Evolutionary conservation across 148 eudicot species (phyloP), one percentile per base, ranked within the genome.

Genomic region (Linanthus parryae): DNA sequence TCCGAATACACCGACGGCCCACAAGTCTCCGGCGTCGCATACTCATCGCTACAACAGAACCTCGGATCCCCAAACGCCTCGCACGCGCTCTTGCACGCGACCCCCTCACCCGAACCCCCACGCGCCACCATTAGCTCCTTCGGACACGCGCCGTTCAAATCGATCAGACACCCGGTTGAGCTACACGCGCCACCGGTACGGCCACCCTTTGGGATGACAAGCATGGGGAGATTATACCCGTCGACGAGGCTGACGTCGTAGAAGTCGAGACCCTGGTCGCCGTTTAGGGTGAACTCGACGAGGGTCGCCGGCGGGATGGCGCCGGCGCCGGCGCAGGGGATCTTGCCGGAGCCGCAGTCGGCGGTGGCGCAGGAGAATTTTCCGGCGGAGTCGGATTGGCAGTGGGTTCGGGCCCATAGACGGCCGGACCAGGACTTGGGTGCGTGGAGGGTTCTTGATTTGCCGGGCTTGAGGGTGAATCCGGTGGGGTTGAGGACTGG

Each of bases 81-180:
- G 27, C 99, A 92, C 45, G 96, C 99, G 69, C 99, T 92, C 84
- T 72, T 92, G 49, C 99, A 92, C 34, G 99, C 99, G 13, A 92
- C 27, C 41, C 78, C 31, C 44, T 57, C 41, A 21, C 71, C 62
- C 41, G 78, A 67, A 40, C 66, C 68, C 30, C 74, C 85, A 68
- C 72, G 64, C 61, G 46, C 59, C 73, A 87, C 94, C 23, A 54
- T 75, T 21, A 92, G 65, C 41, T 50, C 80, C 31, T 48, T 28
- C 13, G 99, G 99, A 15, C 99, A 92, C 3, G 64, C 88, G 15
- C 69, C 57, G 59, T 92, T 92, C 31, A 92, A 48, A 7, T 88
- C 96, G 3, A 88, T 67, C 28, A 92, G 54, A 43, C 99, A 92
- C 41, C 99, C 99, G 0, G 99, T 92, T 1, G 99, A 63, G 41